Evolutionary conservation across 352 stramenopile species (phyloP), one percentile per base, ranked within the genome.

Genomic region (Phytophthora tubulina): DNA sequence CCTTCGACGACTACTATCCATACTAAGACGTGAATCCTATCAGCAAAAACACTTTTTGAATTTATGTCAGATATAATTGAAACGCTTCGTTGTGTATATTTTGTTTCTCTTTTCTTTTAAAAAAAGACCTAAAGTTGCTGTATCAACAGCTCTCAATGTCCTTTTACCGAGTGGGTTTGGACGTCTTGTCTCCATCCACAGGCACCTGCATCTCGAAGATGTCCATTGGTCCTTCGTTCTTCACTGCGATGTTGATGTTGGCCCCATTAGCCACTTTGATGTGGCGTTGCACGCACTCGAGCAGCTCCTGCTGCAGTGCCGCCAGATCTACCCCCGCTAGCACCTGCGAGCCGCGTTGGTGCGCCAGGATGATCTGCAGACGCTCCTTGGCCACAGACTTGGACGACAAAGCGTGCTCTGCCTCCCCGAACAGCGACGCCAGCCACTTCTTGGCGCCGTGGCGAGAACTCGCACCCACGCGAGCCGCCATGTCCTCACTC

Each of bases 201-300:
- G 90, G 90, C 63, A 97, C 90, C 56, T 97, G 90, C 90, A 97
- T 97, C 76, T 97, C 90, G 60, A 97, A 97, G 55, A 97, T 96
- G 62, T 97, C 90, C 66, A 97, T 76, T 32, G 89, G 82, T 2
- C 89, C 89, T 75, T 97, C 90, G 65, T 95, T 86, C 70, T 96
- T 96, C 39, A 97, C 90, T 69, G 90, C 85, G 65, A 97, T 96
- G 78, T 95, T 97, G 66, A 97, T 93, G 62, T 94, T 95, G 60
- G 87, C 90, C n/a, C 86, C 90, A 44, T 87, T 92, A 5, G 89
- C 84, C 36, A 97, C 90, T 46, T 84, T 84, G 56, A 97, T 97
- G 80, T 97, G 89, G 53, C 89, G 90, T 69, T 97, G 85, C 38
- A 96, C 88, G 69, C 90, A 97, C 67, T 92, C 78, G 35, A 97